Percentiles rank a stretch among this genome's conserved stretches.
phyloP scores from a whole-genome alignment of 1,284 basidiomycete species.

The Termitomyces sp. region DNA sequence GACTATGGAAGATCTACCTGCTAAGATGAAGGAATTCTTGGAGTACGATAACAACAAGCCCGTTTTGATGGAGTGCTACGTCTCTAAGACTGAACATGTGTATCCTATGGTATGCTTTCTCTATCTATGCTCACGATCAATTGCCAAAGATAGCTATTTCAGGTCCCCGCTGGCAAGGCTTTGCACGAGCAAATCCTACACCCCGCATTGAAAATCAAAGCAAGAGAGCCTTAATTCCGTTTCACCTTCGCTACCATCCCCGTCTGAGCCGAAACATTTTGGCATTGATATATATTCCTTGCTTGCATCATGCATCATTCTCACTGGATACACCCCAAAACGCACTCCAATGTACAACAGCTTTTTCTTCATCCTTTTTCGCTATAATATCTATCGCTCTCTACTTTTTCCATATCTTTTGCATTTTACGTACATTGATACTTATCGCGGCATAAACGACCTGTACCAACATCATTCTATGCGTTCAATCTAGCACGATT shows the following conservation, averaged over 20 bases:
- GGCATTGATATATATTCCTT: background rate
- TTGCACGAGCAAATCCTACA: conserved; percentile 84
- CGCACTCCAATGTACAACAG: background rate
- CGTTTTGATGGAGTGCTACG: conserved; percentile 86
- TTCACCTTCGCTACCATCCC: background rate
- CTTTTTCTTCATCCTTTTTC: background rate
- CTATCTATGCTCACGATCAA: conserved; percentile 16
- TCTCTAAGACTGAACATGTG: conserved; percentile 88
- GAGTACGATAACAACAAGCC: conserved; percentile 89
- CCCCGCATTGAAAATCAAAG: conserved; percentile 30
- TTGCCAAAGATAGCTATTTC: conserved; percentile 8
- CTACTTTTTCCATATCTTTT: background rate
- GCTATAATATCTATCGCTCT: background rate
- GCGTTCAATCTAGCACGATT: background rate
- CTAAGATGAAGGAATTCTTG: conserved; percentile 98
- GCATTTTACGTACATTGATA: background rate
- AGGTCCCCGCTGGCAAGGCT: conserved; percentile 76
- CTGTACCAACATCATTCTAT: background rate
- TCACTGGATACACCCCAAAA: background rate
- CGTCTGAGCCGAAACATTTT: background rate
- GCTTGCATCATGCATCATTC: background rate
- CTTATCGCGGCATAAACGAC: background rate
- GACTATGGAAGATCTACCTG: conserved; percentile 72
- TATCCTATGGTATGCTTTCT: conserved; percentile 77
- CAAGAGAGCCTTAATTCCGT: conserved; percentile 8